Conservation (phyloP, 371 early-diverging fungal genomes). For the Mortierella sp. region DNA sequence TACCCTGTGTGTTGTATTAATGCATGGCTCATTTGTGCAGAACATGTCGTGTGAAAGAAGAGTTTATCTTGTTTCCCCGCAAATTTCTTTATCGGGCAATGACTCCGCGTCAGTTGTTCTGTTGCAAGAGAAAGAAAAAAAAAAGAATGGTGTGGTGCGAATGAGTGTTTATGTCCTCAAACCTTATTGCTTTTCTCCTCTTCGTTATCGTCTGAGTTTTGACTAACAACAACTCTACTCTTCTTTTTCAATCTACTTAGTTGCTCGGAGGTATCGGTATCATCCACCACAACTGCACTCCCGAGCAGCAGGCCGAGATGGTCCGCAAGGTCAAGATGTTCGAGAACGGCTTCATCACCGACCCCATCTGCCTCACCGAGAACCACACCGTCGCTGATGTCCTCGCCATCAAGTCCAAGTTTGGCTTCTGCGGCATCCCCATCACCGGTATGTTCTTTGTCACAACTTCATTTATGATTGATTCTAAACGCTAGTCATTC, state of each 20-base stretch:
- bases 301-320: constrained; percentile 97
- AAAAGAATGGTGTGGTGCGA: background rate
- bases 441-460: constrained; percentile 81
- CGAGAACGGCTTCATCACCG: constrained; percentile 98
- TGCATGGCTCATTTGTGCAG: background rate
- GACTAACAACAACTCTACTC: constrained; percentile 3
- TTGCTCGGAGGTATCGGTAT: constrained; percentile 97
- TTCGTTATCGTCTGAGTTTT: background rate
- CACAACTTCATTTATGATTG: background rate
- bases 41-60: background rate
- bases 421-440: constrained; percentile 97
- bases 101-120: background rate
- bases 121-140: background rate
- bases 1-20: background rate
- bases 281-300: constrained; percentile 97
- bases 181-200: constrained; percentile 9
- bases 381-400: constrained; percentile 91
- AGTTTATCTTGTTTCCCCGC: constrained; percentile 37
- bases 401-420: constrained; percentile 84
- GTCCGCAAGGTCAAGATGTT: constrained; percentile 98
- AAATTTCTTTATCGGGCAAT: constrained; percentile 55
- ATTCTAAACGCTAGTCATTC: background rate
- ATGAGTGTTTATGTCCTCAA: background rate
- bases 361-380: constrained; percentile 92
- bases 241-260: constrained; percentile 44